Conservation (phyloP, 176 grass and related monocot genomes). For the Saccharum spontaneum region DNA sequence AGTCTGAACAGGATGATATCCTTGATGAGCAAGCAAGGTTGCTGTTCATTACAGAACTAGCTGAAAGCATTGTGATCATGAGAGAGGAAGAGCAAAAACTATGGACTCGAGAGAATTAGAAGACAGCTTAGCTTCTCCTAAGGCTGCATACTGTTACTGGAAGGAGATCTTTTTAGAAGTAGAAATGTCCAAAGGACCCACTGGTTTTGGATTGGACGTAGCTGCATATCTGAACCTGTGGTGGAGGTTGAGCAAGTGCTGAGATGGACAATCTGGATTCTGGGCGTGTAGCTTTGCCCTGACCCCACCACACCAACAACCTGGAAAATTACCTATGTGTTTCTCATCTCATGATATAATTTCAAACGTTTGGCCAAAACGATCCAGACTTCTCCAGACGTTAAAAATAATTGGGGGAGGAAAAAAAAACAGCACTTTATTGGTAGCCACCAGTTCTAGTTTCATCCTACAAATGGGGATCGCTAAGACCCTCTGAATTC, state of each 20-base stretch:
- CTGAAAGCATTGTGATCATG: constrained; percentile 64
- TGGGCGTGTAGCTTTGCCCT: constrained; percentile 34
- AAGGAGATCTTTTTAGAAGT: constrained; percentile 27
- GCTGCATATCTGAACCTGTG: constrained; percentile 64
- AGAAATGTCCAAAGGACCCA: constrained; percentile 42
- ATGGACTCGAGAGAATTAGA: constrained; percentile 8
- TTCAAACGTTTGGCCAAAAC: background rate
- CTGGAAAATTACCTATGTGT: constrained; percentile 9
- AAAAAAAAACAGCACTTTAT: constrained; percentile 24
- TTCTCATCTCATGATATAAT: constrained; percentile 25
- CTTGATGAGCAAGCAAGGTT: constrained; percentile 66
- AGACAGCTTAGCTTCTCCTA: background rate
- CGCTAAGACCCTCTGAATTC: constrained; percentile 8
- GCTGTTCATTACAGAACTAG: constrained; percentile 57
- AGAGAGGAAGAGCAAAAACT: constrained; percentile 14
- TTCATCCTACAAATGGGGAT: constrained; percentile 32
- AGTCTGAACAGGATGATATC: constrained; percentile 57
- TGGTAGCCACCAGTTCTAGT: constrained; percentile 11
- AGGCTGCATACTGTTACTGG: constrained; percentile 18
- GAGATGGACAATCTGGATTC: constrained; percentile 52
- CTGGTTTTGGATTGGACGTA: constrained; percentile 51
- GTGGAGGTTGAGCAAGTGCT: constrained; percentile 49
- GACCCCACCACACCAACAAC: constrained; percentile 49
- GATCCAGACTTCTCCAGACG: background rate
- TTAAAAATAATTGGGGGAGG: background rate